phyloP scores from a whole-genome alignment of 768 basidiomycete species.

The Lactarius hatsudake region DNA sequence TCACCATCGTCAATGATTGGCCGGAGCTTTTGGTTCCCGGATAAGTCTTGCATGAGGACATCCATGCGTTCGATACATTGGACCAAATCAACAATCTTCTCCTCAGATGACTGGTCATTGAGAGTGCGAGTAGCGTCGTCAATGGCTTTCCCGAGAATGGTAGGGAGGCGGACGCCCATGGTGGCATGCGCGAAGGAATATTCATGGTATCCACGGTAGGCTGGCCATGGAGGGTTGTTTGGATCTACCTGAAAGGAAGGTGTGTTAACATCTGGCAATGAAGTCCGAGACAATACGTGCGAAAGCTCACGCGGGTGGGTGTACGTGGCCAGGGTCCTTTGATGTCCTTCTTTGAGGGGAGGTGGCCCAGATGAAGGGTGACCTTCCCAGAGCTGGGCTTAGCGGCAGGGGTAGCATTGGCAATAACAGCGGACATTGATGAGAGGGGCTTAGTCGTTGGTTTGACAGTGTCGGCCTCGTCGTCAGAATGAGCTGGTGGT shows the following conservation, averaged over 20 bases:
- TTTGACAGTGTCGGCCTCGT: conserved; percentile 14
- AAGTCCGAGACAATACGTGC: not conserved
- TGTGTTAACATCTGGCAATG: not conserved
- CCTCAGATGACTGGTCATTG: conserved; percentile 81
- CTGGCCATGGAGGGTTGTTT: conserved; percentile 82
- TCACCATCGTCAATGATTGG: conserved; percentile 90
- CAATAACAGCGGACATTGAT: conserved; percentile 20
- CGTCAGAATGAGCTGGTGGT: conserved; percentile 33
- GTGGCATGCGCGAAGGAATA: conserved; percentile 88
- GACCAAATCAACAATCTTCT: conserved; percentile 79
- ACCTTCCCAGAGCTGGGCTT: conserved; percentile 41
- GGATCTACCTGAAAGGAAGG: conserved; percentile 56
- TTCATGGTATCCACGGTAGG: conserved; percentile 77
- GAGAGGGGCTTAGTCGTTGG: conserved; percentile 5
- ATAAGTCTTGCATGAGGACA: conserved; percentile 81
- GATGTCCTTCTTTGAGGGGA: conserved; percentile 71
- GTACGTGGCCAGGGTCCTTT: conserved; percentile 72
- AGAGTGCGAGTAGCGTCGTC: conserved; percentile 87
- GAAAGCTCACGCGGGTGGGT: conserved; percentile 56
- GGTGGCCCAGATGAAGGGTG: conserved; percentile 69
- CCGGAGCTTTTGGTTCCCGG: conserved; percentile 76
- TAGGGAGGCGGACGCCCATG: conserved; percentile 94
- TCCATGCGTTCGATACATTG: conserved; percentile 89
- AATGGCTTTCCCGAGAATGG: conserved; percentile 93
- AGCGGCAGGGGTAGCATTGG: conserved; percentile 28